Evolutionary conservation across 805 yeast genomes (phyloP).

Genomic region (Saccharomycopsis selenospora): DNA sequence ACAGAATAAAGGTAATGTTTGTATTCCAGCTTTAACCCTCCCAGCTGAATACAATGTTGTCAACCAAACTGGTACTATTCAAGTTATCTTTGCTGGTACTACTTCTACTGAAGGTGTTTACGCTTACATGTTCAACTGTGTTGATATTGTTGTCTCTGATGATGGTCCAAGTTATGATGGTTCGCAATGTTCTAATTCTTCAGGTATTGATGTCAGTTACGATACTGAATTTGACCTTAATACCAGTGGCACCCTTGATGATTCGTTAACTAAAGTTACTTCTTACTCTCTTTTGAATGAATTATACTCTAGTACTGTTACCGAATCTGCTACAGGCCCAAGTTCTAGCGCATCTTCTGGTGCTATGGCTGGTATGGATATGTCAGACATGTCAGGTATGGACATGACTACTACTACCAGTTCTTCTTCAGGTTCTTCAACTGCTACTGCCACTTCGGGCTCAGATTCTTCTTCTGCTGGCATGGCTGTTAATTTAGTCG

Average conservation of each 20-base stretch:
- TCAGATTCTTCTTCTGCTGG: neutral
- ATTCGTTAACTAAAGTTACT: neutral
- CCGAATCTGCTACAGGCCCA: constrained; percentile 9
- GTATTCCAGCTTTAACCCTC: constrained; percentile 26
- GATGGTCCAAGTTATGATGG: constrained; percentile 26
- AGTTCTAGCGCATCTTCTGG: constrained; percentile 5
- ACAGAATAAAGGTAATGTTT: constrained; percentile 25
- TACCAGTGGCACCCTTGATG: neutral
- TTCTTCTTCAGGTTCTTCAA: neutral
- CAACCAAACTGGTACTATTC: constrained; percentile 27
- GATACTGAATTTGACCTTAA: constrained; percentile 7
- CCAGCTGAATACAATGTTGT: constrained; percentile 22
- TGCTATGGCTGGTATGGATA: constrained; percentile 16
- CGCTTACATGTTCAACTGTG: constrained; percentile 27
- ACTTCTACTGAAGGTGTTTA: constrained; percentile 22
- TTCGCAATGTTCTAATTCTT: constrained; percentile 26
- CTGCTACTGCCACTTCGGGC: neutral
- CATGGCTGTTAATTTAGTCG: neutral
- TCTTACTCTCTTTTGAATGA: neutral
- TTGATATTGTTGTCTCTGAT: constrained; percentile 26
- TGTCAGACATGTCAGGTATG: constrained; percentile 19
- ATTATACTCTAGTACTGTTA: constrained; percentile 3
- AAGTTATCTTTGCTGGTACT: constrained; percentile 25
- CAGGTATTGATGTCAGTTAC: constrained; percentile 13
- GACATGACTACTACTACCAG: constrained; percentile 11